phyloP scores from a whole-genome alignment of 805 yeast species.

The Blastobotrys robertii region DNA sequence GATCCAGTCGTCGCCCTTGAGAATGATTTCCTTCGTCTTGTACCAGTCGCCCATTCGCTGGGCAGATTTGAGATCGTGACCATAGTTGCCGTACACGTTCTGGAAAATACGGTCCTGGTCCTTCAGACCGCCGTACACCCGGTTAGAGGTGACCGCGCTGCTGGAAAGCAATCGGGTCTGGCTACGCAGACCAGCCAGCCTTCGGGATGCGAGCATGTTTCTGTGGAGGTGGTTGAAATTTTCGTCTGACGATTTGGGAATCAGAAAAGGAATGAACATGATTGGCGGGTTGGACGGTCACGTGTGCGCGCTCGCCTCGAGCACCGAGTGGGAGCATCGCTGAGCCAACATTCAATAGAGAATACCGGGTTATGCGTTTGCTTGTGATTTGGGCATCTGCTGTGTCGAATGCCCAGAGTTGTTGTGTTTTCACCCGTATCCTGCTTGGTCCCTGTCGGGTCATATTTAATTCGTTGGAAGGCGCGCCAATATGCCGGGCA shows the following conservation, averaged over 20 bases:
- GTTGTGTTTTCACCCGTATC: not conserved
- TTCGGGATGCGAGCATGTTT: constrained; percentile 4
- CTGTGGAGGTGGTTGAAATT: constrained; percentile 1
- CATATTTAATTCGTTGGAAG: no score
- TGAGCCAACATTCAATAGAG: no score
- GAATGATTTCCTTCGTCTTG: constrained; percentile 75
- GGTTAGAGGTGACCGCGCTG: not conserved
- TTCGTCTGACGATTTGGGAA: not conserved
- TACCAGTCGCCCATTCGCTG: constrained; percentile 84
- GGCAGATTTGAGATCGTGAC: constrained; percentile 64
- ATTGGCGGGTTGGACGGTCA: not conserved
- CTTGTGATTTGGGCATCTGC: not conserved
- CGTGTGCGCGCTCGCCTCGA: no score
- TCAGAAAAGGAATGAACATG: not conserved
- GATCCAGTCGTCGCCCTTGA: constrained; percentile 84
- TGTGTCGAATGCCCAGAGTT: no score
- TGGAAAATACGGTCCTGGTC: constrained; percentile 85
- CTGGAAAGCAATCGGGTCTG: constrained; percentile 3
- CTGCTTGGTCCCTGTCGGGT: no score
- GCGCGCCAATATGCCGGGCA: no score
- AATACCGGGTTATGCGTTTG: not conserved
- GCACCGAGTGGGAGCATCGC: no score
- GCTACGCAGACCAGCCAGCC: not conserved
- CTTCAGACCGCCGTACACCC: constrained; percentile 55
- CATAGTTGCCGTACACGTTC: constrained; percentile 67